Percentiles rank a stretch among this genome's conserved stretches.
Evolutionary conservation across 495 filamentous ascomycete genomes (phyloP).

Genomic region (Aspergillus saccharolyticus): DNA sequence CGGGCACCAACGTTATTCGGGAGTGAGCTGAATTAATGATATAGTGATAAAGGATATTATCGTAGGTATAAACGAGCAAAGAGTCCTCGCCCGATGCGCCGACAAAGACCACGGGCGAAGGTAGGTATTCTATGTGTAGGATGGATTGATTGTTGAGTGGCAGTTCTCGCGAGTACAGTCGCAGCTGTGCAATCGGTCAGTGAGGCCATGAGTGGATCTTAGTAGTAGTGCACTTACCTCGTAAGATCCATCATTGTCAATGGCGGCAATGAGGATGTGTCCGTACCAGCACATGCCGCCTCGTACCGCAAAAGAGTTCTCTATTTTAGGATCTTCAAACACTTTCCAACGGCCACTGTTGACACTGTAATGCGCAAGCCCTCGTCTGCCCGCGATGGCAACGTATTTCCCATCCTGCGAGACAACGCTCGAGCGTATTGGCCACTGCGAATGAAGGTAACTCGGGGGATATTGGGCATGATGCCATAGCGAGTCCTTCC

Average conservation of each 20-base stretch:
- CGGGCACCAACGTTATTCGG: constrained; percentile 75
- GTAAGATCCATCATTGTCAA: constrained; percentile 76
- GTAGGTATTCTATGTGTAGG: constrained; percentile 69
- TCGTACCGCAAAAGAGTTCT: constrained; percentile 85
- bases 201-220: background rate
- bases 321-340: constrained; percentile 72
- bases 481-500: constrained; percentile 91
- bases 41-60: constrained; percentile 94
- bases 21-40: constrained; percentile 68
- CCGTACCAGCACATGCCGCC: constrained; percentile 99
- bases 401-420: constrained; percentile 92
- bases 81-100: constrained; percentile 89
- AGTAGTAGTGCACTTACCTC: constrained; percentile 47
- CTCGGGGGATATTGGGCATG: constrained; percentile 77
- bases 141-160: constrained; percentile 66
- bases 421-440: constrained; percentile 77
- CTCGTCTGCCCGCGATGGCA: constrained; percentile 86
- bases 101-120: constrained; percentile 79
- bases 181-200: constrained; percentile 46
- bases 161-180: constrained; percentile 85
- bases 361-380: constrained; percentile 92
- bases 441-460: constrained; percentile 89
- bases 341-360: constrained; percentile 94
- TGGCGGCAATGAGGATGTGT: constrained; percentile 90
- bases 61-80: constrained; percentile 90